Evolutionary conservation across 257 asterid genomes (phyloP).

Genomic region (Dorcoceras hygrometricum): DNA sequence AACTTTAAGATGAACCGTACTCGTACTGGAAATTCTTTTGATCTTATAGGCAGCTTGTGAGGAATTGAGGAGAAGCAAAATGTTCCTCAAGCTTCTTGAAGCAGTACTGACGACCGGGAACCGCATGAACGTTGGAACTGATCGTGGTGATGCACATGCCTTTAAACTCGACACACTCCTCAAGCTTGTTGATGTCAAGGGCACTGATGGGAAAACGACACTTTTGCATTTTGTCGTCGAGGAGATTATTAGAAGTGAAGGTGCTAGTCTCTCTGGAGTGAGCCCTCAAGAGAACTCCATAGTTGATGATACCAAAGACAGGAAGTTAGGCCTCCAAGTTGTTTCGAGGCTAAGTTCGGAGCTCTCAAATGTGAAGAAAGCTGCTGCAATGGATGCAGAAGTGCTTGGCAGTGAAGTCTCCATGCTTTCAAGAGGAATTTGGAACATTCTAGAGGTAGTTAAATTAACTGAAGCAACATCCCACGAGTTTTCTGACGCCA

Average conservation of each 20-base stretch:
- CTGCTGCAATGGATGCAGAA: constrained; percentile 95
- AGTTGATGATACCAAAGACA: constrained; percentile 58
- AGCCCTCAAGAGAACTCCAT: constrained; percentile 34
- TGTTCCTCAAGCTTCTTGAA: constrained; percentile 94
- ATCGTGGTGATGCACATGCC: constrained; percentile 94
- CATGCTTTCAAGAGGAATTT: constrained; percentile 70
- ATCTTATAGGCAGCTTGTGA: constrained; percentile 83
- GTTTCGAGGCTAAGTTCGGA: constrained; percentile 71
- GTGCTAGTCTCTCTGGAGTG: constrained; percentile 58
- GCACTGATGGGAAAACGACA: constrained; percentile 93
- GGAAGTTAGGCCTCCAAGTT: constrained; percentile 80
- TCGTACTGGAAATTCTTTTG: constrained; percentile 1
- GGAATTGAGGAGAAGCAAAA: constrained; percentile 71
- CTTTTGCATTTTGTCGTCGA: constrained; percentile 93
- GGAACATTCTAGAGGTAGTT: constrained; percentile 46
- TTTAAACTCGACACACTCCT: constrained; percentile 97
- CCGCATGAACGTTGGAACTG: constrained; percentile 96
- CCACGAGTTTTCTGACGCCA: constrained; percentile 43
- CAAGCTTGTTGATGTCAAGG: constrained; percentile 88
- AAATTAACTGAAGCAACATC: constrained; percentile 32
- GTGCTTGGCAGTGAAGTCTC: constrained; percentile 66
- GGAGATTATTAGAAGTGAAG: constrained; percentile 82
- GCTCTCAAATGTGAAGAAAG: constrained; percentile 79
- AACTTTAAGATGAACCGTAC: constrained; percentile 13
- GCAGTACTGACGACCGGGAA: constrained; percentile 96